These are phyloP conservation scores for Stephanocyclus meneghinianus DNA, from an alignment of 352 stramenopile species.

Conservation along the genomic window DNA sequence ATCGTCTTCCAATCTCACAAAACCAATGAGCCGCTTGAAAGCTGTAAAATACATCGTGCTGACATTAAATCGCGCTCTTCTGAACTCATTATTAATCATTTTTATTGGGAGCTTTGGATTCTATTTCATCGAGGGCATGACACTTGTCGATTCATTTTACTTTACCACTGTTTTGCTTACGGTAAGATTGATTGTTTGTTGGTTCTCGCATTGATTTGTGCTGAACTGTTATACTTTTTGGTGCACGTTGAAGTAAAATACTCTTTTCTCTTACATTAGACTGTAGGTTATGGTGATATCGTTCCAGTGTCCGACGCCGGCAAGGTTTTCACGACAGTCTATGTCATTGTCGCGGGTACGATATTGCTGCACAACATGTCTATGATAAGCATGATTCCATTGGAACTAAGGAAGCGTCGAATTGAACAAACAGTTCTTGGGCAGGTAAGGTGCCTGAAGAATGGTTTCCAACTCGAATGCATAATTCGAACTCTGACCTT, in stretches of 20 bases:
- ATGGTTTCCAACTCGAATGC: neutral
- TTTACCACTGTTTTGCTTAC: slow-evolving; percentile 69
- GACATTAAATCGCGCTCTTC: slow-evolving; percentile 74
- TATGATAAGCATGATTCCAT: slow-evolving; percentile 82
- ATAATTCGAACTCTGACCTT: neutral
- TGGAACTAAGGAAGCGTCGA: slow-evolving; percentile 77
- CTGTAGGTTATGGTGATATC: slow-evolving; percentile 76
- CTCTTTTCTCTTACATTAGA: slow-evolving; percentile 10
- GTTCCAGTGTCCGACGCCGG: slow-evolving; percentile 56
- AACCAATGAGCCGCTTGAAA: slow-evolving; percentile 59
- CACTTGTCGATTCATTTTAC: slow-evolving; percentile 77
- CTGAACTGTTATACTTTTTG: neutral
- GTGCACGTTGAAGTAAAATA: neutral
- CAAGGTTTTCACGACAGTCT: slow-evolving; percentile 48
- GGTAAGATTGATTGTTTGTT: neutral
- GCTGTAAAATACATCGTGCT: slow-evolving; percentile 80
- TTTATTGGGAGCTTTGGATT: slow-evolving; percentile 76
- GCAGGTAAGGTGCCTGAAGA: slow-evolving; percentile 35
- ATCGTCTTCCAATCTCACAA: slow-evolving; percentile 36
- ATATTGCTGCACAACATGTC: slow-evolving; percentile 83
- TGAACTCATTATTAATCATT: slow-evolving; percentile 83
- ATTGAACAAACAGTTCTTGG: slow-evolving; percentile 77
- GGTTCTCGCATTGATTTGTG: neutral
- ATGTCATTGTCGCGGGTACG: slow-evolving; percentile 75
- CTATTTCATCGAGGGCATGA: slow-evolving; percentile 80